Evolutionary conservation across 371 early-diverging fungal genomes (phyloP).

Genomic region (Rhizopus arrhizus): DNA sequence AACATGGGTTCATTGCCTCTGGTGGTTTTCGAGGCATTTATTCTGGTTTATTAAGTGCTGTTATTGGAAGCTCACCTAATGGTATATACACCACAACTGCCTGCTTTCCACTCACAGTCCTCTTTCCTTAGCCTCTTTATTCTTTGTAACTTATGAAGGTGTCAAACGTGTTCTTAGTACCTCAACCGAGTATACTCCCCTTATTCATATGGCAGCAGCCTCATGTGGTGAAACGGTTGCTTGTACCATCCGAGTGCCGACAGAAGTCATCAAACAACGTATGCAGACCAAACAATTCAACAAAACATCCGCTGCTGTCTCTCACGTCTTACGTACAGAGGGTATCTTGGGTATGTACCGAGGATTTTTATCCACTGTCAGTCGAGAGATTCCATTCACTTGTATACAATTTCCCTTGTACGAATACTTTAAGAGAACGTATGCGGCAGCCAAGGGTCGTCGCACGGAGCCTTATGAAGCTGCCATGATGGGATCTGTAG

Average conservation of each 20-base stretch:
- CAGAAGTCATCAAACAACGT: conserved; percentile 94
- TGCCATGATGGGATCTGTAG: conserved; percentile 83
- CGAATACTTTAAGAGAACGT: conserved; percentile 79
- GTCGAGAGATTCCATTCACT: conserved; percentile 92
- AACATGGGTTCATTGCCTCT: conserved; percentile 82
- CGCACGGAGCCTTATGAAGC: conserved; percentile 79
- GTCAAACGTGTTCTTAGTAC: conserved; percentile 61
- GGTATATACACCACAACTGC: conserved; percentile 50
- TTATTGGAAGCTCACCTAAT: conserved; percentile 91
- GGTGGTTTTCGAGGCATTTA: conserved; percentile 94
- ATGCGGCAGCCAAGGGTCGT: conserved; percentile 49
- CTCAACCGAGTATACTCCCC: conserved; percentile 54
- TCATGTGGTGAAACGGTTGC: conserved; percentile 93
- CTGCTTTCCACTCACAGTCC: not conserved
- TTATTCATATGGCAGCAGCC: conserved; percentile 88
- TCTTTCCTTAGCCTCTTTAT: conserved; percentile 73
- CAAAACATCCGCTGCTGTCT: conserved; percentile 62
- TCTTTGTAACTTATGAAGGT: conserved; percentile 91
- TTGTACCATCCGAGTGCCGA: conserved; percentile 92
- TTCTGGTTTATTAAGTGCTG: conserved; percentile 88
- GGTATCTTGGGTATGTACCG: conserved; percentile 89
- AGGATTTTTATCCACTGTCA: conserved; percentile 89
- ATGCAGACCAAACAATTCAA: conserved; percentile 88
- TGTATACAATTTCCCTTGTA: conserved; percentile 96
- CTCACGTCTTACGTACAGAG: conserved; percentile 65